Evolutionary conservation across 805 yeast genomes (phyloP).

Genomic region (Candida ficus): DNA sequence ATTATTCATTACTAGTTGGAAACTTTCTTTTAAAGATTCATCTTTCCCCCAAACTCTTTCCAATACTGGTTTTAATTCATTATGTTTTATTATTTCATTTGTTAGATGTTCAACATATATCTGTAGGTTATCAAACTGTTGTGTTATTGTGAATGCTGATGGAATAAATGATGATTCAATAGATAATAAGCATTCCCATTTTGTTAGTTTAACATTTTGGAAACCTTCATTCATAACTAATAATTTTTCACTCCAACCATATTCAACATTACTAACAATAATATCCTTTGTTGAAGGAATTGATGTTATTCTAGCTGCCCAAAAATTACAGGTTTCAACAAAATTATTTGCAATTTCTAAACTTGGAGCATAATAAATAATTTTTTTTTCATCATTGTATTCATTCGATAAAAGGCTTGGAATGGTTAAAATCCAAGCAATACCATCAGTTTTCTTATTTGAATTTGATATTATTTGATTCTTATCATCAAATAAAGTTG

Average conservation of each 20-base stretch:
- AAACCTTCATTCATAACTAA: constrained; percentile 22
- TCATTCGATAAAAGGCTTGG: constrained; percentile 20
- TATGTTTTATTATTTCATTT: constrained; percentile 38
- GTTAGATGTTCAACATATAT: constrained; percentile 36
- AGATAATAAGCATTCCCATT: constrained; percentile 24
- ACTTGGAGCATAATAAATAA: constrained; percentile 22
- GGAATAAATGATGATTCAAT: constrained; percentile 26
- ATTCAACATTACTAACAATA: constrained; percentile 68
- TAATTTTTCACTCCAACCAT: constrained; percentile 58
- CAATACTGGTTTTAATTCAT: constrained; percentile 32
- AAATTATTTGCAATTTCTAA: constrained; percentile 61
- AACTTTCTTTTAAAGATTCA: constrained; percentile 10
- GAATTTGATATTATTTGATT: constrained; percentile 20
- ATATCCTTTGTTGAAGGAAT: constrained; percentile 67
- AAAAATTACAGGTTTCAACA: constrained; percentile 76
- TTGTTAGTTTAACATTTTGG: constrained; percentile 13
- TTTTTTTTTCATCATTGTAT: constrained; percentile 16
- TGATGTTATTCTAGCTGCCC: constrained; percentile 84
- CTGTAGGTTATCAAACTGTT: constrained; percentile 36
- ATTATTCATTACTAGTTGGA: constrained; percentile 32
- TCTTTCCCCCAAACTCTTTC: constrained; percentile 29
- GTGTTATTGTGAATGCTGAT: constrained; percentile 25
- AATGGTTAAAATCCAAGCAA: constrained; percentile 22
- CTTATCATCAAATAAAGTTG: constrained; percentile 16
- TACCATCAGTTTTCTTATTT: constrained; percentile 13